Conservation (phyloP, 2,329 filamentous ascomycete genomes). For the Ceratocystiopsis minuta region DNA sequence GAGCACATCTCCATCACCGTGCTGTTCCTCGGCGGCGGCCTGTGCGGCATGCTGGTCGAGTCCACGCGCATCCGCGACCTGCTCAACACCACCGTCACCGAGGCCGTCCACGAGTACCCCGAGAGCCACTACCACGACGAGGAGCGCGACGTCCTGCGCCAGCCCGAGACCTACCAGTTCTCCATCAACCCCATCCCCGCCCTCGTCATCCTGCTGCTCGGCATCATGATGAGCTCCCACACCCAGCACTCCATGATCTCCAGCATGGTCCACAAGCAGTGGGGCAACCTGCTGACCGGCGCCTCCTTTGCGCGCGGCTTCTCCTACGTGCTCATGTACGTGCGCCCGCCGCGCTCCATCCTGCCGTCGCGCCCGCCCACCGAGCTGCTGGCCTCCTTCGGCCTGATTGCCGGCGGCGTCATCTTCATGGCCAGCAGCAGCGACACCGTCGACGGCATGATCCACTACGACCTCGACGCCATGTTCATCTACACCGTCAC, state of each 20-base stretch:
- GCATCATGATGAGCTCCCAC: constrained; percentile 90
- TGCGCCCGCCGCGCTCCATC: constrained; percentile 64
- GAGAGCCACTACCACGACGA: constrained; percentile 22
- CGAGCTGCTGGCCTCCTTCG: constrained; percentile 75
- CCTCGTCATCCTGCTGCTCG: constrained; percentile 69
- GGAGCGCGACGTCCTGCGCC: constrained; percentile 30
- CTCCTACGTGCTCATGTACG: constrained; percentile 65
- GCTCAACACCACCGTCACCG: constrained; percentile 35
- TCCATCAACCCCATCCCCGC: constrained; percentile 80
- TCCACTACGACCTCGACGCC: constrained; percentile 58
- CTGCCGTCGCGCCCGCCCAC: constrained; percentile 74
- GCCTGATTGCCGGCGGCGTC: constrained; percentile 68
- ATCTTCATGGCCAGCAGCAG: constrained; percentile 83
- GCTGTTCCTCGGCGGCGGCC: constrained; percentile 80
- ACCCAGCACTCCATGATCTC: constrained; percentile 70
- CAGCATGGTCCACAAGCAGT: constrained; percentile 85
- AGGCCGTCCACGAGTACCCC: constrained; percentile 16
- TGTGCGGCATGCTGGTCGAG: constrained; percentile 76
- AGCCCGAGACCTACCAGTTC: constrained; percentile 50
- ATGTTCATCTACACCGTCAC: constrained; percentile 89
- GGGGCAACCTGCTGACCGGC: constrained; percentile 70
- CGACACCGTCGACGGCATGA: constrained; percentile 62
- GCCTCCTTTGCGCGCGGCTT: constrained; percentile 61
- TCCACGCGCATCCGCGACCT: constrained; percentile 50
- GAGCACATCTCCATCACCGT: constrained; percentile 88